Evolutionary conservation across 1,284 basidiomycete genomes (phyloP).

Genomic region (Stereum hirsutum): DNA sequence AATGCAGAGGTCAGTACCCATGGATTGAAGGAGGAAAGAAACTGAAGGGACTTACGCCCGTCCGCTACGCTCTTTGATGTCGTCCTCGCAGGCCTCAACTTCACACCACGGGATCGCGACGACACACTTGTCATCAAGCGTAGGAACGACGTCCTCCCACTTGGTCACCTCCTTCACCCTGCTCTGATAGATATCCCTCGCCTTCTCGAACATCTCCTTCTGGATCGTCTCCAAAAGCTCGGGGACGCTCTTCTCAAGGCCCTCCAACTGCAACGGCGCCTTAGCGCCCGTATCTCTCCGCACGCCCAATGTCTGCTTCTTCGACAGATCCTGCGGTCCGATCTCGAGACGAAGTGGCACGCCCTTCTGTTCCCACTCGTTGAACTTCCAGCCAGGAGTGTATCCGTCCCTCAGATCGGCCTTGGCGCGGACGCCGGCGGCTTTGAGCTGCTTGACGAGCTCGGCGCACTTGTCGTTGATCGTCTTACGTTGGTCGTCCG

Average conservation of each 20-base stretch:
- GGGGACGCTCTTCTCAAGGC: constrained; percentile 51
- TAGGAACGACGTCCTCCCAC: constrained; percentile 90
- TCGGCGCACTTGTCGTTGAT: constrained; percentile 78
- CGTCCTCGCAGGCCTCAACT: constrained; percentile 89
- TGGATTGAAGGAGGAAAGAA: constrained; percentile 2
- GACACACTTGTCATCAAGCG: constrained; percentile 84
- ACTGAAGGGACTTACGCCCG: constrained; percentile 73
- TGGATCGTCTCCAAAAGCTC: constrained; percentile 84
- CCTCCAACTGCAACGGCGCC: constrained; percentile 59
- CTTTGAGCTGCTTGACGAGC: constrained; percentile 63
- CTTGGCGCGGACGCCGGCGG: constrained; percentile 75
- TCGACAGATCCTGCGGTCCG: constrained; percentile 87
- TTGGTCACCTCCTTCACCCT: constrained; percentile 68
- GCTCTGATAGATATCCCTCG: constrained; percentile 70
- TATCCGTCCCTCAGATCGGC: constrained; percentile 93
- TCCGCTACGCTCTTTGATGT: constrained; percentile 93
- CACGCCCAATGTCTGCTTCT: constrained; percentile 77
- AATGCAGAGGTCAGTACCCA: constrained; percentile 8
- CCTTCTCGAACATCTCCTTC: constrained; percentile 78
- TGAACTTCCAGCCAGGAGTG: constrained; percentile 98
- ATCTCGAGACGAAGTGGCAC: constrained; percentile 96
- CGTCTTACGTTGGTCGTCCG: constrained; percentile 57
- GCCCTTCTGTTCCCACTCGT: constrained; percentile 99
- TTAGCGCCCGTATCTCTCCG: constrained; percentile 86
- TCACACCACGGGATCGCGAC: constrained; percentile 98